Base-by-base conservation (phyloP, 345 rosid genomes). In the Rhodamnia argentea region DNA sequence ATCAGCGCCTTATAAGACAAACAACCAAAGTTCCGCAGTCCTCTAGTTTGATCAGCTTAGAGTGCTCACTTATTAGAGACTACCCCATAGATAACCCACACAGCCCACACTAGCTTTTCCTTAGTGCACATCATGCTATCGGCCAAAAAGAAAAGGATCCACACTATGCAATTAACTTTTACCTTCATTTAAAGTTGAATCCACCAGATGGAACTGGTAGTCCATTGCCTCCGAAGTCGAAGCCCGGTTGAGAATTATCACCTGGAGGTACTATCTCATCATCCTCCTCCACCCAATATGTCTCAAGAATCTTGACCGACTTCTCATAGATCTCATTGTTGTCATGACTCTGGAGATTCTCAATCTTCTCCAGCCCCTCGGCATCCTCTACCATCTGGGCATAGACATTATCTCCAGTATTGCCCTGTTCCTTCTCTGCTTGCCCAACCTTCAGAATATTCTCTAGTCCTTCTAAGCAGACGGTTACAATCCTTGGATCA, bases 241-340 rank as follows among this genome's bases (percentile, higher is more conserved):
- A 95, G 27, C 90, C 95, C 13, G 90, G 82, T 84, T 90, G 95
- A 40, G 93, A 60, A 76, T 87, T 90, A 83, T 93, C 96, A 60
- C 90, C 95, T 32, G 94, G 87, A 85, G 96, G 94, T 85, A 93
- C 87, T 42, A 92, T 88, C 90, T 94, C 97, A 12, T 94, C 98
- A 22, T 94, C 98, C 86, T 96, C 98, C 91, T 95, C 98, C 89
- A 91, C 82, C 99, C 98, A 95, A 87, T 94, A 96, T 26, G 96
- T 91, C 90, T 95, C 99, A 0, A 96, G 96, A 87, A 95, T 93
- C 90, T 93, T 94, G 62, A 96, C 96, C 62, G 98, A 94, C 92
- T 96, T 95, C 91, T 95, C 98, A 85, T 95, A 95, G 59, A 96
- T 95, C 89, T 95, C 99, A 22, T 88, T 91, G 91, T 95, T 96